A percentile compares a stretch with the other conserved stretches of the same genome.
Conservation (phyloP, 305 asterid genomes). For the Fraxinus xanthoxyloides region DNA sequence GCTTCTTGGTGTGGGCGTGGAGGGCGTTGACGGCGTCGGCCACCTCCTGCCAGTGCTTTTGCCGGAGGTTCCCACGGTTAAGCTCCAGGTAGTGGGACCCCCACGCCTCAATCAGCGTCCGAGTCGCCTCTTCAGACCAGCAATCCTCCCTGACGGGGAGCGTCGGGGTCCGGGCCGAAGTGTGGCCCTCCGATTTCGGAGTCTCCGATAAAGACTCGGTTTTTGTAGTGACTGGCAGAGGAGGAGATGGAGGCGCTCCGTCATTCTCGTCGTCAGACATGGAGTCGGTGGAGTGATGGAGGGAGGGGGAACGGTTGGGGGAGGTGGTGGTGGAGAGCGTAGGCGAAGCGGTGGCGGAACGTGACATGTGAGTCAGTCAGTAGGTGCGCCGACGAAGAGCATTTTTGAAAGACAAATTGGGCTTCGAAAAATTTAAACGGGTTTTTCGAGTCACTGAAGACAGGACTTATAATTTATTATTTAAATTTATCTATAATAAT, state of each 20-base stretch:
- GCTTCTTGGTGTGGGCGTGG: slow-evolving; percentile 62
- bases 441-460: neutral
- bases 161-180: slow-evolving; percentile 36
- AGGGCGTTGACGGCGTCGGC: slow-evolving; percentile 82
- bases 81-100: slow-evolving; percentile 68
- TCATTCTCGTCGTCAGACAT: slow-evolving; percentile 29
- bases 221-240: slow-evolving; percentile 17
- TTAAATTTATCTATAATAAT: neutral
- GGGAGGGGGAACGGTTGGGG: neutral
- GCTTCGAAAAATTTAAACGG: slow-evolving; percentile 31
- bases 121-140: slow-evolving; percentile 87
- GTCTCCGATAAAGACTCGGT: slow-evolving; percentile 23
- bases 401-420: slow-evolving; percentile 24
- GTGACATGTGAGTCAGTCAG: slow-evolving; percentile 37
- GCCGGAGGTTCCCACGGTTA: slow-evolving; percentile 87
- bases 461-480: neutral
- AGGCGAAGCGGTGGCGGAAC: slow-evolving; percentile 33
- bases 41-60: slow-evolving; percentile 82
- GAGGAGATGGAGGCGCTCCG: slow-evolving; percentile 30
- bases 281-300: neutral
- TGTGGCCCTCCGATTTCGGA: slow-evolving; percentile 12
- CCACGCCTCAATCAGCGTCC: slow-evolving; percentile 82
- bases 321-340: slow-evolving; percentile 29
- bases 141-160: slow-evolving; percentile 78
- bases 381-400: slow-evolving; percentile 32